Base-by-base conservation (phyloP, 2,329 filamentous ascomycete species). In the Sclerotinia borealis region DNA sequence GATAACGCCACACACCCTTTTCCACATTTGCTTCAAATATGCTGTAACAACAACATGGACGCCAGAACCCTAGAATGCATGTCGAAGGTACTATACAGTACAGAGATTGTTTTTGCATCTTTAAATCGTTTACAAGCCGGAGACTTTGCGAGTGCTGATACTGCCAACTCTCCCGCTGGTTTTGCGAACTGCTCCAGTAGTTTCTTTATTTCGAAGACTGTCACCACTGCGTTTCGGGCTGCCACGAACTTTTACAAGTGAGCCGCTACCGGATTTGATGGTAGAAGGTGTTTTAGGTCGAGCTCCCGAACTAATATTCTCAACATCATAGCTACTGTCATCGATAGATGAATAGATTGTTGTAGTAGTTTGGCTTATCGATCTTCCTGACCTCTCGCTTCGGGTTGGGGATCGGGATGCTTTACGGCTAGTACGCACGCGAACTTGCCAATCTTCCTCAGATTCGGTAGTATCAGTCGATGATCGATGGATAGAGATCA, bases 401-500 rank as follows among this genome's bases (percentile, higher is more conserved):
- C 80, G 82, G 64, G 79, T 83, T 50, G 82, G 90, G 61, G 83
- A 89, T 68, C 83, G 84, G 25, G 83, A 89, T 45, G 78, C 79
- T 78, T 87, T 90, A 70, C 83, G 88, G 71, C 81, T 85, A 64
- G 85, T 84, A 68, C 84, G 84, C 81, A 91, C 86, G 56, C 92
- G 88, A 51, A 96, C 78, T 72, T 92, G 89, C 71, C 85, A 84
- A 62, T 75, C 74, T 22, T 74, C 72, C 74, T 96, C 92, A 72
- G 96, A 91, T 65, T 96, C 92, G 25, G 88, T 90, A 73, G 95
- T 90, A 52, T 79, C 79, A 49, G 82, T 83, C 17, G 85, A 87
- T 47, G 83, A 81, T 39, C 85, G 86, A 70, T 89, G 81, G 50
- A 84, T 82, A 48, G 82, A 79, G 58, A 86, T 78, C 63, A 85